phyloP scores from a whole-genome alignment of 1,284 basidiomycete species.

The Somion occarium region DNA sequence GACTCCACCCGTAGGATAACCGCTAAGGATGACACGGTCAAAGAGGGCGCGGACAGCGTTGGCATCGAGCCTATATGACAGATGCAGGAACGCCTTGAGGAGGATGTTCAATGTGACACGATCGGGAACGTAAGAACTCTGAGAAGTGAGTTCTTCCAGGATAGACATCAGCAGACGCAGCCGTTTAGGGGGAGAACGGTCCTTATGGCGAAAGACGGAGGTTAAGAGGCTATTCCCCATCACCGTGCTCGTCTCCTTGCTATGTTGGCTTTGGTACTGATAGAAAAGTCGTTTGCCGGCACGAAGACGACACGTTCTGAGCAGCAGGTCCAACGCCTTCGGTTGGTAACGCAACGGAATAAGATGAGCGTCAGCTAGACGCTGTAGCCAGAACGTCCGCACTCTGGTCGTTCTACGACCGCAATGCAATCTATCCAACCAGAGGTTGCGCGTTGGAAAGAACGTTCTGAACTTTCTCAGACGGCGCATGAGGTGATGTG shows the following conservation, averaged over 20 bases:
- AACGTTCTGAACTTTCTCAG: background rate
- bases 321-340: background rate
- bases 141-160: conserved; percentile 33
- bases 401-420: too few relatives aligned
- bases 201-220: conserved; percentile 29
- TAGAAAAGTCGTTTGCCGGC: conserved; percentile 41
- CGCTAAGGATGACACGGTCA: conserved; percentile 49
- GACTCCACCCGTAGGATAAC: conserved; percentile 42
- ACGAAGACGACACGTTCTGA: conserved; percentile 10
- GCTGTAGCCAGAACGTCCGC: too few relatives aligned
- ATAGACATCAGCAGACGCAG: background rate
- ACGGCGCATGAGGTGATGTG: background rate
- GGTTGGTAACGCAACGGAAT: background rate
- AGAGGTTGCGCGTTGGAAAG: background rate
- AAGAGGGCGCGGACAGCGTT: conserved; percentile 49
- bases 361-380: background rate
- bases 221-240: conserved; percentile 56
- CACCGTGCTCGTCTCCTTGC: conserved; percentile 32
- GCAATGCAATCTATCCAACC: too few relatives aligned
- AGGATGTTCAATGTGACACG: conserved; percentile 63
- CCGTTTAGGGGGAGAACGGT: background rate
- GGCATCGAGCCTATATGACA: conserved; percentile 37
- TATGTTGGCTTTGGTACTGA: conserved; percentile 17
- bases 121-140: conserved; percentile 48
- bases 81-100: conserved; percentile 49